Base-by-base conservation (phyloP, 306 rosid species). In the Castanea sativa region DNA sequence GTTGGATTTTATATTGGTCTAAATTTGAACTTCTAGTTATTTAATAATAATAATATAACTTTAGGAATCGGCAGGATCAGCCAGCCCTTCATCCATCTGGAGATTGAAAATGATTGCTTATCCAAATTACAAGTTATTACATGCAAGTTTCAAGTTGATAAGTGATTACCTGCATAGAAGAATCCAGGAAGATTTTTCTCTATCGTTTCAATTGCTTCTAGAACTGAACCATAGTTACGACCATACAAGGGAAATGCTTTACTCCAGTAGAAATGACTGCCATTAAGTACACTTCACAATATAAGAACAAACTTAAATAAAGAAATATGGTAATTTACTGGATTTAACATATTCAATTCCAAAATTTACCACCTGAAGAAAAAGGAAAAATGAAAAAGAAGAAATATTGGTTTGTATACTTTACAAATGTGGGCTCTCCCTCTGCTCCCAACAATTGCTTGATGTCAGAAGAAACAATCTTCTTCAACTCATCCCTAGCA, bases 201-300 rank as follows among this genome's bases (percentile, higher is more conserved):
- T 86, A 94, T 84, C 71, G 73, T 89, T 81, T 87, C 97, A 78
- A 94, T 92, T 76, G 94, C 98, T 86, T 88, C 90, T 81, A 92
- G 78, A 83, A 94, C 97, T 74, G 92, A 83, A 45, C 86, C 92
- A 67, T 92, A 88, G 86, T 91, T 85, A 73, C 2, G 90, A 67
- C 94, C 98, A 59, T 91, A 94, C 86, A 94, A 80, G 27, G 98
- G 98, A 84, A 92, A 94, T 80, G 97, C 97, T 82, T 94, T 94
- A 73, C 90, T 92, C 97, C 98, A 94, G 81, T 71, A 76, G 85
- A 89, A 87, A 90, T 92, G 98, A 73, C 97, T 92, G 94, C 76
- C 87, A 87, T 79, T 71, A 71, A 74, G 86, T 55, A 78, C 45
- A 70, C 35, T 55, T 71, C 72, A 27, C 27, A 53, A 73, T 79